Percentiles rank a stretch among this genome's conserved stretches.
Conservation (phyloP, 169 alveolate species). For the Babesia divergens region DNA sequence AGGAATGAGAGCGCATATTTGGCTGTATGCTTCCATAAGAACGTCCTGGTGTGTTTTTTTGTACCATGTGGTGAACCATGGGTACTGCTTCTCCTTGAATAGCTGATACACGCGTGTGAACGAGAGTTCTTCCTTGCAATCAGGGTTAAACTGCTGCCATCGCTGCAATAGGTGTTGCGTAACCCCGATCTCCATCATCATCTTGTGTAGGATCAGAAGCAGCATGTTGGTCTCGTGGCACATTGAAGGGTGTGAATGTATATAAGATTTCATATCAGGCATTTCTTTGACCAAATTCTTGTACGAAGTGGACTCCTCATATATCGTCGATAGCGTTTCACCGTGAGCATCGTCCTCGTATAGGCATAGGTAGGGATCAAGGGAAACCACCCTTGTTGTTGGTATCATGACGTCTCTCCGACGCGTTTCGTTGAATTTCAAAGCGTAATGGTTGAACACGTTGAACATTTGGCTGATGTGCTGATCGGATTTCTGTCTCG, state of each 20-base stretch:
- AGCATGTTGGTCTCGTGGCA: slow-evolving; percentile 34
- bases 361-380: slow-evolving; percentile 63
- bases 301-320: slow-evolving; percentile 13
- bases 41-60: slow-evolving; percentile 62
- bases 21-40: slow-evolving; percentile 57
- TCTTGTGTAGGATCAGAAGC: slow-evolving; percentile 57
- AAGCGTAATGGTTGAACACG: slow-evolving; percentile 43
- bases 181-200: slow-evolving; percentile 50
- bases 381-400: slow-evolving; percentile 15
- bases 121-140: neutral
- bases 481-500: slow-evolving; percentile 47
- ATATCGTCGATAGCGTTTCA: slow-evolving; percentile 32
- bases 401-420: slow-evolving; percentile 33
- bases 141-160: slow-evolving; percentile 54
- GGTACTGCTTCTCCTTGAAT: slow-evolving; percentile 64
- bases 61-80: slow-evolving; percentile 65
- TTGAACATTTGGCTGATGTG: slow-evolving; percentile 52
- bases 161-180: slow-evolving; percentile 53
- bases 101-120: slow-evolving; percentile 56
- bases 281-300: slow-evolving; percentile 9
- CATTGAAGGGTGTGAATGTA: slow-evolving; percentile 4
- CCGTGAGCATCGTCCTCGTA: slow-evolving; percentile 40
- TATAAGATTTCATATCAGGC: neutral
- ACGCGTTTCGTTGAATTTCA: slow-evolving; percentile 54
- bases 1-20: slow-evolving; percentile 49